Conservation (phyloP, 2,329 filamentous ascomycete genomes). For the Trichoderma citrinoviride region DNA sequence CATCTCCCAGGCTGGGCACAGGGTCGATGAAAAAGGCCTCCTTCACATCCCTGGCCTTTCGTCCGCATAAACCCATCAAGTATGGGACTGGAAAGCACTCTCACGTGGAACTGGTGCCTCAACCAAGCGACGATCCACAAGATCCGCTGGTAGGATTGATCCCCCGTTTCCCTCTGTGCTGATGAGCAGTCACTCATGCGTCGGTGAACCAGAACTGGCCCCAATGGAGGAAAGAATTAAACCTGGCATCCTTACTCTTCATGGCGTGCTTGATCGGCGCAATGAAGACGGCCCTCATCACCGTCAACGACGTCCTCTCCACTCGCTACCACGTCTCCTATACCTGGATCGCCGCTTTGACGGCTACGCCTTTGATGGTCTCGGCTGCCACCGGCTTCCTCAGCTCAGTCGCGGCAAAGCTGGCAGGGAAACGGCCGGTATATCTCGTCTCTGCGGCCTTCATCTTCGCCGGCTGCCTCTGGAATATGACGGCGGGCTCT, state of each 20-base stretch:
- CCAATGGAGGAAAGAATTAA: constrained; percentile 50
- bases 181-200: no score
- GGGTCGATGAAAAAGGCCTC: constrained; percentile 21
- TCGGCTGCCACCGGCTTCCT: constrained; percentile 46
- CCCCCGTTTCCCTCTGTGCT: no score
- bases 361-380: constrained; percentile 52
- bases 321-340: constrained; percentile 45
- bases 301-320: constrained; percentile 46
- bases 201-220: constrained; percentile 51
- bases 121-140: constrained; percentile 52
- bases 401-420: constrained; percentile 43
- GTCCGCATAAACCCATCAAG: constrained; percentile 41
- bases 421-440: constrained; percentile 53
- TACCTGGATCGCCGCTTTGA: constrained; percentile 48
- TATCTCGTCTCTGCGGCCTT: constrained; percentile 48
- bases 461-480: constrained; percentile 49
- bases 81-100: constrained; percentile 46
- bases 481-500: constrained; percentile 46
- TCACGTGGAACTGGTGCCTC: constrained; percentile 49
- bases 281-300: constrained; percentile 55
- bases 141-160: constrained; percentile 50
- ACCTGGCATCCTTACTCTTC: constrained; percentile 47
- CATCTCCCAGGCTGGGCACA: background rate
- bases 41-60: constrained; percentile 20
- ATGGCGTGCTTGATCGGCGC: constrained; percentile 47